Evolutionary conservation across 1,139 yeast genomes (phyloP).

Genomic region (Diutina catenulata): DNA sequence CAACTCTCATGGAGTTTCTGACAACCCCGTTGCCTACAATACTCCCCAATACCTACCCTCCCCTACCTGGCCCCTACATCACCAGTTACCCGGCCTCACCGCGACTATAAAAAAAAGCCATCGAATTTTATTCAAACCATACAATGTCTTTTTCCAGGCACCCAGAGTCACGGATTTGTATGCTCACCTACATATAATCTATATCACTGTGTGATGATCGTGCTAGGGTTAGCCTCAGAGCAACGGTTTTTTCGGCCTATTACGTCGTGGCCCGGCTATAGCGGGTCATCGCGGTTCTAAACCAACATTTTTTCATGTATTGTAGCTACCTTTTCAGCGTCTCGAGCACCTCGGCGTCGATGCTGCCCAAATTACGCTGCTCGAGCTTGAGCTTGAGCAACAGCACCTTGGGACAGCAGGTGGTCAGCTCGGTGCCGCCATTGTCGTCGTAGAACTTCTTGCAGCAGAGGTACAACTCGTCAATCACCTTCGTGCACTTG

Average conservation of each 20-base stretch:
- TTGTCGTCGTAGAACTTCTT: slow-evolving; percentile 37
- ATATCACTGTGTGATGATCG: slow-evolving; percentile 41
- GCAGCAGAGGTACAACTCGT: slow-evolving; percentile 52
- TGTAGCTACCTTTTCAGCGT: slow-evolving; percentile 6
- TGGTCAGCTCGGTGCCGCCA: slow-evolving; percentile 43
- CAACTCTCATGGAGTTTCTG: neutral
- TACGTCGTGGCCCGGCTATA: slow-evolving; percentile 38
- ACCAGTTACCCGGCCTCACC: neutral
- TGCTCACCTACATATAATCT: slow-evolving; percentile 41
- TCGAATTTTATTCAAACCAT: slow-evolving; percentile 19
- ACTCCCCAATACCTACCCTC: neutral
- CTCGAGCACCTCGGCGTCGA: slow-evolving; percentile 40
- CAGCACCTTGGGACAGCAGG: slow-evolving; percentile 55
- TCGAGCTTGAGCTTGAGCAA: slow-evolving; percentile 44
- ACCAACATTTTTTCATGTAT: slow-evolving; percentile 32
- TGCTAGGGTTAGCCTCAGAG: slow-evolving; percentile 93
- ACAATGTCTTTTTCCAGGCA: slow-evolving; percentile 80
- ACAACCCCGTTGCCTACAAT: neutral
- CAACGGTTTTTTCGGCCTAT: slow-evolving; percentile 46
- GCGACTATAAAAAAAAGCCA: slow-evolving; percentile 1
- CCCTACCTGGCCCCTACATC: neutral
- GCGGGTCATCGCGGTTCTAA: slow-evolving; percentile 52
- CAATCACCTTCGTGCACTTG: slow-evolving; percentile 48
- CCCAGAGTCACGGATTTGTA: slow-evolving; percentile 88
- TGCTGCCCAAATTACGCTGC: slow-evolving; percentile 38